Conservation (phyloP, 2,329 filamentous ascomycete genomes). For the Ophiognomonia clavigignenti-juglandacearum region DNA sequence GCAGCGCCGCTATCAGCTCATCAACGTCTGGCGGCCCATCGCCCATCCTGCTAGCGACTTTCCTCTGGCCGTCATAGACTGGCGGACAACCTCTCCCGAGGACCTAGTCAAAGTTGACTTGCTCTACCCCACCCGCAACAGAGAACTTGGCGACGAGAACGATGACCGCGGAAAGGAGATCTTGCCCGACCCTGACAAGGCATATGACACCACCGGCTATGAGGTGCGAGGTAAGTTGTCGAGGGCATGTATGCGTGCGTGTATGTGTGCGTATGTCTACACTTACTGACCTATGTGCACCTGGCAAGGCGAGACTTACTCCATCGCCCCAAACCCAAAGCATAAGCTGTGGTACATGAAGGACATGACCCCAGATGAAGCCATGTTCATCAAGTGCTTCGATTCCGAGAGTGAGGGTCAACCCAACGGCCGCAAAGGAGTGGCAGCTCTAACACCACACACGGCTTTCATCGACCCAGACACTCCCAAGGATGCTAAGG, state of each 20-base stretch:
- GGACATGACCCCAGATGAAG: constrained; percentile 57
- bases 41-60: constrained; percentile 55
- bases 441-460: constrained; percentile 45
- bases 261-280: not conserved
- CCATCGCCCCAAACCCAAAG: constrained; percentile 48
- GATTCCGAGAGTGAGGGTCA: constrained; percentile 39
- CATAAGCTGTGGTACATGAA: constrained; percentile 64
- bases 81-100: constrained; percentile 49
- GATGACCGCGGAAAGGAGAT: constrained; percentile 57
- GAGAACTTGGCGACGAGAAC: constrained; percentile 28
- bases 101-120: constrained; percentile 60
- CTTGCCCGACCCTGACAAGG: constrained; percentile 41
- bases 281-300: not conserved
- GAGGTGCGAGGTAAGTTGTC: constrained; percentile 40
- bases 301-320: constrained; percentile 54
- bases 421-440: constrained; percentile 30
- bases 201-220: constrained; percentile 53
- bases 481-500: constrained; percentile 40
- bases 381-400: constrained; percentile 47
- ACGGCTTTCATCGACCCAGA: constrained; percentile 52
- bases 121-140: constrained; percentile 50
- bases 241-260: no score
- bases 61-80: constrained; percentile 62
- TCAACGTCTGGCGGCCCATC: constrained; percentile 70
- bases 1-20: constrained; percentile 57